phyloP scores from a whole-genome alignment of 1,284 basidiomycete genomes.

The Gastroboletus turbinatus region DNA sequence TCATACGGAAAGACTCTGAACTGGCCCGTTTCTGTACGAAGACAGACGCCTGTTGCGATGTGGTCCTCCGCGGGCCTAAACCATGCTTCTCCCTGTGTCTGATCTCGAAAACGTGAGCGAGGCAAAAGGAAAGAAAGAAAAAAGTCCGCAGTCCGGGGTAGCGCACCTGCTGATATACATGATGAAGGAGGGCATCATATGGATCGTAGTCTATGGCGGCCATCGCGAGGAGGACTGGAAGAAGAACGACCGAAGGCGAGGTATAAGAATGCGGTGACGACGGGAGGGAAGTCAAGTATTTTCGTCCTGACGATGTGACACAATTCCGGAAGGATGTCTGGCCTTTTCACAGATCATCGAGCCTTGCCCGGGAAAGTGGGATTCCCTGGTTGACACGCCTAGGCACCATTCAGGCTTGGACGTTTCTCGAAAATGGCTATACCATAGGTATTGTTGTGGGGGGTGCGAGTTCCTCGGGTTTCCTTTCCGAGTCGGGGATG shows the following conservation, averaged over 20 bases:
- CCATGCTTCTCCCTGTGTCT: slow-evolving; percentile 59
- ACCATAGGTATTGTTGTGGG: not conserved
- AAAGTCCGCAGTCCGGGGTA: not conserved
- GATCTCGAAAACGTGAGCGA: slow-evolving; percentile 18
- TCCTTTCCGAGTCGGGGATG: not conserved
- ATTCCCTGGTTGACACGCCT: not conserved
- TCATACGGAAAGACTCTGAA: slow-evolving; percentile 76
- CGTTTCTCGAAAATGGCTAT: not conserved
- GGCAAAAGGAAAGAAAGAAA: not conserved
- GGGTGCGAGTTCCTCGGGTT: not conserved
- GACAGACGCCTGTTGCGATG: slow-evolving; percentile 57
- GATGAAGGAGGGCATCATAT: slow-evolving; percentile 39
- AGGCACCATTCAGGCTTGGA: slow-evolving; percentile 1
- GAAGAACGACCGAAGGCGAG: not conserved
- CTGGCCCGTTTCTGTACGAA: slow-evolving; percentile 60
- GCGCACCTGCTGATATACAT: slow-evolving; percentile 36
- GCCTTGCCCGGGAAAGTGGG: not conserved
- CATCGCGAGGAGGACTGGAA: slow-evolving; percentile 6
- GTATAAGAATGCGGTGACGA: slow-evolving; percentile 18
- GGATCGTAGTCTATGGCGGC: slow-evolving; percentile 37
- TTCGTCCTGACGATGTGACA: not conserved
- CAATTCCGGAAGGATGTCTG: not conserved
- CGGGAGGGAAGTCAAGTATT: not conserved
- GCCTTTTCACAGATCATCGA: not conserved
- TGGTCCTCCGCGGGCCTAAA: slow-evolving; percentile 51